Evolutionary conservation across 2,329 filamentous ascomycete species (phyloP), one percentile per base, ranked within the genome.

Genomic region (Macrophomina phaseolina): DNA sequence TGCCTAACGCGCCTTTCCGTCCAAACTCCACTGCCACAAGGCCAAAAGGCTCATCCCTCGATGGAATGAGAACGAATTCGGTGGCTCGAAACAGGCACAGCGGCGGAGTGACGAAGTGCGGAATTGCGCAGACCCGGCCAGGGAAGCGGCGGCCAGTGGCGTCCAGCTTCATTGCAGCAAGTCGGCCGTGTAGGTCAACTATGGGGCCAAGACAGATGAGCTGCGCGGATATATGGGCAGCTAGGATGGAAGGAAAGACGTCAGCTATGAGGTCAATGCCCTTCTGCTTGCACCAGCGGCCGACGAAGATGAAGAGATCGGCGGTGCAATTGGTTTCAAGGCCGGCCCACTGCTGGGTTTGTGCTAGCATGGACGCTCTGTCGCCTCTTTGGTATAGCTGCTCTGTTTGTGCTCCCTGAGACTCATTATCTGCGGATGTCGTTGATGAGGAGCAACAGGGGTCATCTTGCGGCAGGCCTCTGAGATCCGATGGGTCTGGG

Each of bases 171-270:
- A 90, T 76, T 0, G 88, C 88, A 7, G 88, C 88, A 69, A 90
- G 90, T 71, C 87, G 89, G 51, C 88, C 88, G 73, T 90, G 89
- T 1, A 90, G 80, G 77, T 90, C 88, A 71, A 90, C 90, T n/a
- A 89, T 84, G 0, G 88, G 88, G 4, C 88, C 88, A 48, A 90
- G 77, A 69, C 84, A 87, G 52, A 90, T 87, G 11, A 90, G 79
- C 71, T 90, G 88, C 0, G 84, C 84, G 68, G 87, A 84, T 1
- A 83, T 81, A 68, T 88, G 81, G 67, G 85, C 80, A 71, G 90
- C 87, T 3, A 90, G 80, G 36, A 90, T 81, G 36, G 36, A 82
- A 23, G 88, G 87, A 75, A 90, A 88, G 46, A 90, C 86, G 71
- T 90, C 88, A 16, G 88, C 88, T 70, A 90, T 90, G 56, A 90